Percentiles rank a stretch among this genome's conserved stretches.
Conservation (phyloP, 176 grass and related monocot species). For the Oryza australiensis region DNA sequence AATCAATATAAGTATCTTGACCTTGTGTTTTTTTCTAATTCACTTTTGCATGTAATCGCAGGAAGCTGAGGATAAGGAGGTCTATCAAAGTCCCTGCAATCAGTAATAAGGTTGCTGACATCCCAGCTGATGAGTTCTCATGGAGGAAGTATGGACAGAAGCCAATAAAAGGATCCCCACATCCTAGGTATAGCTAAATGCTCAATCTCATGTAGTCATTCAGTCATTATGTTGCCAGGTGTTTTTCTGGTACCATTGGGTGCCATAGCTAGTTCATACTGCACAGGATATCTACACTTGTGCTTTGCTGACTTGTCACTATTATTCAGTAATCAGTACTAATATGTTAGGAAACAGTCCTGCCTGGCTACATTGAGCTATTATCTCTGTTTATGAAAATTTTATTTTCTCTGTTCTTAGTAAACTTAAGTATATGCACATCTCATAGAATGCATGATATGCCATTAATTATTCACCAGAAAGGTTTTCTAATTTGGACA, state of each 20-base stretch:
- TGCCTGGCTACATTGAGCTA: background rate
- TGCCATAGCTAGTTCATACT: background rate
- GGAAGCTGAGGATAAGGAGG: conserved; percentile 88
- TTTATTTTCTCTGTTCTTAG: background rate
- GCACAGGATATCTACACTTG: background rate
- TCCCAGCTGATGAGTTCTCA: conserved; percentile 87
- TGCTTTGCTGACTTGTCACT: background rate
- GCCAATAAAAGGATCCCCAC: conserved; percentile 97
- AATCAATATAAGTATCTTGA: background rate
- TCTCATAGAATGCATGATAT: conserved; percentile 12
- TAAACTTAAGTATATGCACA: background rate
- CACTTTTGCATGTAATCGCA: conserved; percentile 23
- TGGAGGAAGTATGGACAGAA: conserved; percentile 99
- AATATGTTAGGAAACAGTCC: background rate
- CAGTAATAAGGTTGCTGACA: conserved; percentile 94
- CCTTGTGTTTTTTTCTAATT: background rate
- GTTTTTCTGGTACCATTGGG: background rate
- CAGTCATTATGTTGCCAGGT: background rate
- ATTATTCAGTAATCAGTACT: background rate
- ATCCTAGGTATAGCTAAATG: conserved; percentile 78
- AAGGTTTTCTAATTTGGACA: background rate
- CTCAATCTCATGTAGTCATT: background rate
- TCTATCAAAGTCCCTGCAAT: conserved; percentile 97
- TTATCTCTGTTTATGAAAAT: conserved; percentile 4
- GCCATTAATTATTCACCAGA: background rate